phyloP scores from a whole-genome alignment of 225 moss, liverwort and hornwort species.

The Climacium dendroides region DNA sequence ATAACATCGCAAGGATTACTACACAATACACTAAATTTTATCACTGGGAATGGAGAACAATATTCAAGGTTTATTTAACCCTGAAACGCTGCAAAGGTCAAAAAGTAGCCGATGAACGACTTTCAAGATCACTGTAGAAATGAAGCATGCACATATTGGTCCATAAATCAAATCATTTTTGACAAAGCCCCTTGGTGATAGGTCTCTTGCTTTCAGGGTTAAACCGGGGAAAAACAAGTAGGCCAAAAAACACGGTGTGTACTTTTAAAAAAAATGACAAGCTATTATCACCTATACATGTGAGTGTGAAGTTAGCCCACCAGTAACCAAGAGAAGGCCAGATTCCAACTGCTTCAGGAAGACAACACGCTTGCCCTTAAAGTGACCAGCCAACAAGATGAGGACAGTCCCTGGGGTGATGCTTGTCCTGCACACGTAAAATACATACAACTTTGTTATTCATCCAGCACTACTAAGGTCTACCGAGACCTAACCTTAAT shows the following conservation, averaged over 20 bases:
- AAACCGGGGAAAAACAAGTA: neutral
- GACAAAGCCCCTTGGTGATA: neutral
- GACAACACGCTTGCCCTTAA: constrained; percentile 66
- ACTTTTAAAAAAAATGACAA: neutral
- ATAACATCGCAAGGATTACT: neutral
- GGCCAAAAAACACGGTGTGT: neutral
- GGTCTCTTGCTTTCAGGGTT: neutral
- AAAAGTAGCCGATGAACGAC: neutral
- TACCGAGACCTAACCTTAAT: neutral
- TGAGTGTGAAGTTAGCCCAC: neutral
- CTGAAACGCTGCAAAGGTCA: neutral
- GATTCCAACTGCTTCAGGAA: constrained; percentile 68
- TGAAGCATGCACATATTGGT: neutral
- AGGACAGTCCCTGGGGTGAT: constrained; percentile 49
- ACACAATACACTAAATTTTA: neutral
- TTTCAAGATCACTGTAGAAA: neutral
- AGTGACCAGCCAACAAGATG: constrained; percentile 57
- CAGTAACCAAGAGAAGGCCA: constrained; percentile 52
- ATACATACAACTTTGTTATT: neutral
- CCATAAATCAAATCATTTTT: too few relatives aligned
- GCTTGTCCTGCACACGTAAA: constrained; percentile 25
- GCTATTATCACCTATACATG: neutral
- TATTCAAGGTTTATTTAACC: neutral
- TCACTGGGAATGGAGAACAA: too few relatives aligned
- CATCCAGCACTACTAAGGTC: neutral